These are phyloP conservation scores for Setomelanomma holmii DNA, from an alignment of 2,329 filamentous ascomycete species.

Conservation along the genomic window DNA sequence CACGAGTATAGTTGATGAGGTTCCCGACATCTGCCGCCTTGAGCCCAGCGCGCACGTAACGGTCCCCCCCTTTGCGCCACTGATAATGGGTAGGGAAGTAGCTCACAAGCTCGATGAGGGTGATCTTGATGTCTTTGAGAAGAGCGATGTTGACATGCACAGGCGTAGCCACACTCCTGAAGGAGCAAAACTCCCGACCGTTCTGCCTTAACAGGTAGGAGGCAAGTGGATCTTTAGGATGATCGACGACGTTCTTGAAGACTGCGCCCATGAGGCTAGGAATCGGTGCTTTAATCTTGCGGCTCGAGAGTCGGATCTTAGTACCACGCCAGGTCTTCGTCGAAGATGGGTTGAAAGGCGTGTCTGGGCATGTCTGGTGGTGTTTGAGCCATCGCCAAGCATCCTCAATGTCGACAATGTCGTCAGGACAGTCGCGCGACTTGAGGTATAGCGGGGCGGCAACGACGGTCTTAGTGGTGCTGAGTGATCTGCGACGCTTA, in stretches of 20 bases:
- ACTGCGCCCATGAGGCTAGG: conserved; percentile 15
- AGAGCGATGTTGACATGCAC: conserved; percentile 18
- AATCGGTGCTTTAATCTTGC: conserved; percentile 17
- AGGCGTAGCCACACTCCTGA: conserved; percentile 24
- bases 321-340: conserved; percentile 8
- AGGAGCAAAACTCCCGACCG: conserved; percentile 11
- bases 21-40: conserved; percentile 1
- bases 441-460: neutral
- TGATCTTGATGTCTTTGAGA: conserved; percentile 19
- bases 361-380: conserved; percentile 1
- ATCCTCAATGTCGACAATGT: conserved; percentile 21
- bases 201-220: conserved; percentile 7
- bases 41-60: conserved; percentile 6
- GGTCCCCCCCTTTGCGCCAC: conserved; percentile 19
- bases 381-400: conserved; percentile 23
- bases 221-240: neutral
- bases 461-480: too few relatives aligned
- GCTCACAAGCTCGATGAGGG: conserved; percentile 17
- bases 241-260: neutral
- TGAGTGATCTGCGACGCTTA: too few relatives aligned
- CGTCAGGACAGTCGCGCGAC: conserved; percentile 18
- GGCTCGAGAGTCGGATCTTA: neutral
- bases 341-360: conserved; percentile 3
- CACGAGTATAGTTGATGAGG: conserved; percentile 20
- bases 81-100: conserved; percentile 25